Conservation (phyloP, 805 yeast genomes). For the Yarrowia alimentaria region DNA sequence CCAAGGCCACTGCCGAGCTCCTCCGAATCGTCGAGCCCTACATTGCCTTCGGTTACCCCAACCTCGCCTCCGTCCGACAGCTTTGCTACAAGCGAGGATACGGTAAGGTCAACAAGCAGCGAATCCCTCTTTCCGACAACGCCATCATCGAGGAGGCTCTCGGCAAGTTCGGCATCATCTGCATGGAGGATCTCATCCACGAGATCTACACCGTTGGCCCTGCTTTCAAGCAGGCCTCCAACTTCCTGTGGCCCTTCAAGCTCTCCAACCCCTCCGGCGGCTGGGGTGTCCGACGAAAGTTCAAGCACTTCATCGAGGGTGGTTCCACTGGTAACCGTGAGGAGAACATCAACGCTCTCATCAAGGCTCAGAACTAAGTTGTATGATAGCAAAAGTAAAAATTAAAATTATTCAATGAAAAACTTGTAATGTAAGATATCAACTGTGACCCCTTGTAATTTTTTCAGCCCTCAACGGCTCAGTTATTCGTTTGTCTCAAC, state of each 20-base stretch:
- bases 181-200: slow-evolving; percentile 76
- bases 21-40: slow-evolving; percentile 77
- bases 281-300: slow-evolving; percentile 77
- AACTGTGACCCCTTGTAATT: too few relatives aligned
- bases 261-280: slow-evolving; percentile 81
- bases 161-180: slow-evolving; percentile 73
- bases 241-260: slow-evolving; percentile 85
- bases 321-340: slow-evolving; percentile 85
- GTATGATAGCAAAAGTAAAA: slow-evolving; percentile 2
- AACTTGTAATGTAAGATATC: too few relatives aligned
- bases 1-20: slow-evolving; percentile 77
- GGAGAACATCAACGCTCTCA: slow-evolving; percentile 70
- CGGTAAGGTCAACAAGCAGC: slow-evolving; percentile 79
- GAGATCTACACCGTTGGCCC: slow-evolving; percentile 82
- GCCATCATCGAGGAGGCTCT: slow-evolving; percentile 65
- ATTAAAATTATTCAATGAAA: slow-evolving; percentile 25
- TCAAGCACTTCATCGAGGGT: slow-evolving; percentile 81
- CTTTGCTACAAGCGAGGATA: slow-evolving; percentile 79
- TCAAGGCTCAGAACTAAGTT: slow-evolving; percentile 64
- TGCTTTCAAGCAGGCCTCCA: slow-evolving; percentile 80
- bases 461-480: too few relatives aligned
- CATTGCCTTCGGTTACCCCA: slow-evolving; percentile 81
- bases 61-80: slow-evolving; percentile 67
- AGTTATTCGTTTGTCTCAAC: too few relatives aligned
- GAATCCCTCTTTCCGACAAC: slow-evolving; percentile 70